Conservation (phyloP, 1,139 yeast species). For the Taphrina communis region DNA sequence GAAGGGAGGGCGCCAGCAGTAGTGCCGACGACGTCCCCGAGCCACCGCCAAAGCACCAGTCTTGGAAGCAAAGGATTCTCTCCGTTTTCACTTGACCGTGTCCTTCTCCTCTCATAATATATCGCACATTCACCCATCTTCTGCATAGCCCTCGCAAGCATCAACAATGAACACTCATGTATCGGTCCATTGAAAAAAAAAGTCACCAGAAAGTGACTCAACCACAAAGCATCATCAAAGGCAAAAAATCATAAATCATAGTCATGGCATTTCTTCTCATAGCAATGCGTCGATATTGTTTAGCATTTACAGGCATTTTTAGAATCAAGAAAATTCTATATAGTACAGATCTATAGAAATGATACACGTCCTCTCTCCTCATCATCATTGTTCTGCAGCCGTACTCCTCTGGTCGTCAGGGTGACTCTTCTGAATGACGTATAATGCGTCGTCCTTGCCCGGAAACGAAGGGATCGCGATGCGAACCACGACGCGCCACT, state of each 20-base stretch:
- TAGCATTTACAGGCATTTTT: too few species aligned
- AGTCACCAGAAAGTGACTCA: too few species aligned
- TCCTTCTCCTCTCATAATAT: too few species aligned
- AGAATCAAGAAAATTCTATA: too few species aligned
- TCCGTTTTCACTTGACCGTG: background rate
- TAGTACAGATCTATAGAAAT: too few species aligned
- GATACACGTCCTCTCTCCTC: too few species aligned
- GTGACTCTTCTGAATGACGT: background rate
- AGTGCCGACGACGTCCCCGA: background rate
- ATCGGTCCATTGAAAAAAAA: too few species aligned
- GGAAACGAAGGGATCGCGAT: conserved; percentile 32
- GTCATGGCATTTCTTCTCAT: background rate
- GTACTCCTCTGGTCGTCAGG: background rate
- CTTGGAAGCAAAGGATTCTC: background rate
- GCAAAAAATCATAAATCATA: too few species aligned
- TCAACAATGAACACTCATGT: too few species aligned
- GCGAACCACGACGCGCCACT: conserved; percentile 17
- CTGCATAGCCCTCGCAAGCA: too few species aligned
- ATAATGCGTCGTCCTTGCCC: conserved; percentile 37
- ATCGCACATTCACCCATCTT: background rate
- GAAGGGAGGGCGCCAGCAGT: background rate
- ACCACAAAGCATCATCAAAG: too few species aligned
- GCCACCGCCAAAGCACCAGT: background rate
- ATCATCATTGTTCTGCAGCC: too few species aligned
- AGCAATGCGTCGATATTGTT: background rate